A percentile compares a stretch with the other conserved stretches of the same genome.
Evolutionary conservation across 78 protist genomes (phyloP).

Genomic region (Monosiga brevicollis): DNA sequence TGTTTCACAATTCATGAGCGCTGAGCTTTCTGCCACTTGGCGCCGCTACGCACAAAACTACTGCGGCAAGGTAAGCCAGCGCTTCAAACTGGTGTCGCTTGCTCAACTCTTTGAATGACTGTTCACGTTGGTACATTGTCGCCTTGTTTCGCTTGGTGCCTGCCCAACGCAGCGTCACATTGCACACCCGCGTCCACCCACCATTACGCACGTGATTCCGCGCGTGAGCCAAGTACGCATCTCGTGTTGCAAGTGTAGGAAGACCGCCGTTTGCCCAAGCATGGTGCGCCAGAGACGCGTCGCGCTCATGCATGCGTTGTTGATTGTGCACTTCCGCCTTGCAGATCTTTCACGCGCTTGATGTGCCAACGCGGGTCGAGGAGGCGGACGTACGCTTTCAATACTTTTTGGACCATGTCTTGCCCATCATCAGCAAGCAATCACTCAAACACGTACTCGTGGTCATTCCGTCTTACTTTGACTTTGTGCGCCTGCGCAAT

Average conservation of each 20-base stretch:
- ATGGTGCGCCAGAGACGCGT: too few species aligned
- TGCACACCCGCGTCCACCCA: background rate
- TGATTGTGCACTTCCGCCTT: background rate
- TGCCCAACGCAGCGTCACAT: background rate
- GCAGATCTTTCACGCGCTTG: too few species aligned
- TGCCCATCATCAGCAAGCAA: background rate
- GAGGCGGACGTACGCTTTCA: background rate
- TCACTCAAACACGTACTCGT: background rate
- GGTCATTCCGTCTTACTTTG: background rate
- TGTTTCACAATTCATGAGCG: background rate
- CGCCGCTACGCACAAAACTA: background rate
- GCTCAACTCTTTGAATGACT: background rate
- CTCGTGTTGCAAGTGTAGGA: too few species aligned
- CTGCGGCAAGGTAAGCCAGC: background rate
- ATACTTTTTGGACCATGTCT: background rate
- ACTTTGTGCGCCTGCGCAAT: background rate
- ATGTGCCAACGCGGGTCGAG: background rate
- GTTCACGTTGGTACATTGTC: background rate
- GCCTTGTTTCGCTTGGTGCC: background rate
- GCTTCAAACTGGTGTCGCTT: too few species aligned
- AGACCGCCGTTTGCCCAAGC: too few species aligned
- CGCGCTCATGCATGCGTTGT: background rate
- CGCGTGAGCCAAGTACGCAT: too few species aligned
- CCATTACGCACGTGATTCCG: background rate
- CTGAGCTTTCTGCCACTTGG: background rate